phyloP scores from a whole-genome alignment of 345 rosid genomes.

The Anastatica hierochuntica region DNA sequence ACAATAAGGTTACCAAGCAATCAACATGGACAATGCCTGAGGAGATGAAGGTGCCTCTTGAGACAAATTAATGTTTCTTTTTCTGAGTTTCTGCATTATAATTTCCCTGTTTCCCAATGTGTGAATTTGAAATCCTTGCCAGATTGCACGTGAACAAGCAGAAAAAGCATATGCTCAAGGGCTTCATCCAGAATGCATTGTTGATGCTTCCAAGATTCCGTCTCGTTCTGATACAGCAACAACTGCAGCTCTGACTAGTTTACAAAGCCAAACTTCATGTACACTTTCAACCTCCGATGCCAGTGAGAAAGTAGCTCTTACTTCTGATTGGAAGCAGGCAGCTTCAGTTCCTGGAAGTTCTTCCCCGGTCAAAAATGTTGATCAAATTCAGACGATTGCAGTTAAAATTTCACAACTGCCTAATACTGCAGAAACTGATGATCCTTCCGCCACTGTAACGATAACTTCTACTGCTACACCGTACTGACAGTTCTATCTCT shows the following conservation, averaged over 20 bases:
- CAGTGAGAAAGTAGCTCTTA: conserved; percentile 25
- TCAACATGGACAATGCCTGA: conserved; percentile 91
- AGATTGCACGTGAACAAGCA: conserved; percentile 81
- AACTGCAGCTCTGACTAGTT: conserved; percentile 28
- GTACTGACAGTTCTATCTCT: conserved; percentile 35
- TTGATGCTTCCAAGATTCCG: conserved; percentile 27
- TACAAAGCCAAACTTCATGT: conserved; percentile 46
- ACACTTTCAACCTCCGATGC: conserved; percentile 32
- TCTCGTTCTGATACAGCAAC: conserved; percentile 32
- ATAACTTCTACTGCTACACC: conserved; percentile 28
- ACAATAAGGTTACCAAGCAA: conserved; percentile 74
- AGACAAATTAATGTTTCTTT: not conserved
- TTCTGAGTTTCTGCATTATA: conserved; percentile 2
- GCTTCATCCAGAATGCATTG: conserved; percentile 30
- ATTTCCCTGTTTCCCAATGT: conserved; percentile 4
- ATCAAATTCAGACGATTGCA: conserved; percentile 29
- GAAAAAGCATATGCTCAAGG: conserved; percentile 32
- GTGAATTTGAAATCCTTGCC: conserved; percentile 18
- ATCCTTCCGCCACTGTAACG: conserved; percentile 29
- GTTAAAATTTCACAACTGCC: conserved; percentile 20
- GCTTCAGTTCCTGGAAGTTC: conserved; percentile 32
- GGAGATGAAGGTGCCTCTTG: conserved; percentile 65
- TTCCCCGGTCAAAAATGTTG: conserved; percentile 25
- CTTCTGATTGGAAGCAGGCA: conserved; percentile 30
- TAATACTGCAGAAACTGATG: conserved; percentile 35